phyloP scores from a whole-genome alignment of 2,329 filamentous ascomycete genomes.

The Paracoccidioides lutzii region DNA sequence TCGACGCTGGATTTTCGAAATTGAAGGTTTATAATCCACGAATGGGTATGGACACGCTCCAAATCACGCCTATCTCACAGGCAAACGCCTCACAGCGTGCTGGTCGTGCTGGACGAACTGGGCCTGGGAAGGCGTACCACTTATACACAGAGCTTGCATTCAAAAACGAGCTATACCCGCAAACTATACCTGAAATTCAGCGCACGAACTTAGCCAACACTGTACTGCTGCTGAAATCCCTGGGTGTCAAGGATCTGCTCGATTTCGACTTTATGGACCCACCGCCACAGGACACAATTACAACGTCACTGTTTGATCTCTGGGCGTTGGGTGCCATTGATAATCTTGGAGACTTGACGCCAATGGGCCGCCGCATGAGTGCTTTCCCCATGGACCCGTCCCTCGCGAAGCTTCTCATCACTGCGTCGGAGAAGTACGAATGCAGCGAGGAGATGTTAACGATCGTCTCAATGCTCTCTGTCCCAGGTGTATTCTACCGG shows the following conservation, averaged over 20 bases:
- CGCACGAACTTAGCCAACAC: constrained; percentile 92
- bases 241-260: constrained; percentile 84
- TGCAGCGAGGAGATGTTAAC: constrained; percentile 98
- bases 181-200: constrained; percentile 96
- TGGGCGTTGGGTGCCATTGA: constrained; percentile 92
- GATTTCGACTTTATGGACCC: constrained; percentile 99
- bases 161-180: constrained; percentile 89
- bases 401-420: constrained; percentile 87
- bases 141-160: constrained; percentile 90
- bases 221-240: constrained; percentile 81
- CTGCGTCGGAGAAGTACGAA: constrained; percentile 71
- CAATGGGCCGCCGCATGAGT: constrained; percentile 83
- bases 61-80: constrained; percentile 95
- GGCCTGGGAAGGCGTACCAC: constrained; percentile 87
- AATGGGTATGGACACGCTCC: constrained; percentile 98
- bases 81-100: constrained; percentile 90
- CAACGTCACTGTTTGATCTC: constrained; percentile 90
- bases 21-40: constrained; percentile 97
- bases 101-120: constrained; percentile 84
- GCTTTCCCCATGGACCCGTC: constrained; percentile 97
- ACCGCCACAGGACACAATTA: constrained; percentile 93
- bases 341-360: constrained; percentile 83
- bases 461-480: constrained; percentile 94
- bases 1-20: constrained; percentile 91
- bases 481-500: constrained; percentile 91